Evolutionary conservation across 1,139 yeast genomes (phyloP).

Genomic region (Nakaseomyces sp.): DNA sequence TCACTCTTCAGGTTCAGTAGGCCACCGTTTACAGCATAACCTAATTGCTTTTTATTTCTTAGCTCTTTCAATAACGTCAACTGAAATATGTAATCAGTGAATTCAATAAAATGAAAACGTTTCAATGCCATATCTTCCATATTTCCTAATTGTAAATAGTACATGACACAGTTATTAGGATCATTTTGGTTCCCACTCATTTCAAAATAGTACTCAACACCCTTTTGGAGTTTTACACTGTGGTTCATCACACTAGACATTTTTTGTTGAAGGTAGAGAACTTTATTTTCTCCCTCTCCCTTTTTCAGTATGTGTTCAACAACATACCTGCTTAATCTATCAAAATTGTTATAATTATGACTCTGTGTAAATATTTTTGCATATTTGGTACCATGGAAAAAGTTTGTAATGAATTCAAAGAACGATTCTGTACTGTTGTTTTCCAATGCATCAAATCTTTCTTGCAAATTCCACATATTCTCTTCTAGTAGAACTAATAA

Average conservation of each 20-base stretch:
- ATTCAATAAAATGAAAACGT: conserved; percentile 6
- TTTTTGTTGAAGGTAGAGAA: not conserved
- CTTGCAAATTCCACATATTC: conserved; percentile 42
- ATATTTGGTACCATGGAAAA: conserved; percentile 30
- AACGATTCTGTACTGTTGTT: conserved; percentile 43
- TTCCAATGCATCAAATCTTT: conserved; percentile 48
- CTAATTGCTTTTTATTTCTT: conserved; percentile 47
- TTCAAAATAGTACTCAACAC: conserved; percentile 32
- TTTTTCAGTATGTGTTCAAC: conserved; percentile 8
- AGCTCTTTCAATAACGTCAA: conserved; percentile 38
- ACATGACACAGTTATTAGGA: conserved; percentile 41
- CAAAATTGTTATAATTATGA: conserved; percentile 29
- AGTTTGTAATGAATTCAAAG: conserved; percentile 21
- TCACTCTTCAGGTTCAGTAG: conserved; percentile 42
- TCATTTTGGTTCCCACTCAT: conserved; percentile 35
- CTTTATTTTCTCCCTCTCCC: not conserved
- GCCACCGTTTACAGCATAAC: conserved; percentile 51
- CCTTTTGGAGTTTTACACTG: conserved; percentile 30
- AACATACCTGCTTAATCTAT: conserved; percentile 22
- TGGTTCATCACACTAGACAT: conserved; percentile 29
- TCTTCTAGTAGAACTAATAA: conserved; percentile 46
- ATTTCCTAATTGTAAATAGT: conserved; percentile 48
- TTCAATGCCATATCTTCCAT: conserved; percentile 29
- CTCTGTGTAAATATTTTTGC: conserved; percentile 45
- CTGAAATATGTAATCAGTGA: conserved; percentile 40